Base-by-base conservation (phyloP, 257 asterid genomes). In the Solanum chiquidenum region DNA sequence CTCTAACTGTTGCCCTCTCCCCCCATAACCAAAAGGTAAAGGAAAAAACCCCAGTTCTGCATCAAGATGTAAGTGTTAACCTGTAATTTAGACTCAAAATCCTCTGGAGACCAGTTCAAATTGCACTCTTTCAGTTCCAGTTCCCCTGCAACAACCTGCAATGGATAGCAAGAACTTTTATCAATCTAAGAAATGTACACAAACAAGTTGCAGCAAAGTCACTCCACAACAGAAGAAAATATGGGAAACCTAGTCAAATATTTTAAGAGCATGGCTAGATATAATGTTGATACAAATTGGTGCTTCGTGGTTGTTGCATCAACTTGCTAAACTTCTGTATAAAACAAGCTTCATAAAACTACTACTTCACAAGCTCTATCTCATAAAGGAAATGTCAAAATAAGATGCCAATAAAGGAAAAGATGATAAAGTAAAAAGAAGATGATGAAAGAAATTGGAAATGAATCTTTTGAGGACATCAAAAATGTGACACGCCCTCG, bases 61-160 rank as follows among this genome's bases (percentile, higher is more conserved):
- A 82, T 29, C 69, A 82, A 49, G 69, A 49, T 82, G 20, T 31
- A 82, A 49, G 85, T 18, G 44, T 52, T 82, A 76, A 93, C 98
- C 95, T 95, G 98, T 86, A 97, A 90, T 91, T 96, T 97, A 73
- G 98, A 88, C 94, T 97, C 99, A 87, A 97, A 95, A 88, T 97
- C 99, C 88, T 96, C 98, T n/a, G 98, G 98, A 71, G 99, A 92
- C 98, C 99, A 95, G 90, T 92, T 94, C 91, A 96, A 89, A 88
- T 93, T 97, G 60, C 98, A 97, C 91, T 97, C 99, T 88, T 93
- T 95, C 80, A 96, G 92, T 91, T 97, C 99, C 64, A 97, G 98
- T 92, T 97, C 99, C 77, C 99, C 99, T 20, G 99, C 99, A 64
- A 96, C 98, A 82, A 97, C 98, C 99, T 97, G 93, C 82, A 86